Evolutionary conservation across 2,329 filamentous ascomycete genomes (phyloP), one percentile per base, ranked within the genome.

Genomic region (Phialemoniopsis sp.): DNA sequence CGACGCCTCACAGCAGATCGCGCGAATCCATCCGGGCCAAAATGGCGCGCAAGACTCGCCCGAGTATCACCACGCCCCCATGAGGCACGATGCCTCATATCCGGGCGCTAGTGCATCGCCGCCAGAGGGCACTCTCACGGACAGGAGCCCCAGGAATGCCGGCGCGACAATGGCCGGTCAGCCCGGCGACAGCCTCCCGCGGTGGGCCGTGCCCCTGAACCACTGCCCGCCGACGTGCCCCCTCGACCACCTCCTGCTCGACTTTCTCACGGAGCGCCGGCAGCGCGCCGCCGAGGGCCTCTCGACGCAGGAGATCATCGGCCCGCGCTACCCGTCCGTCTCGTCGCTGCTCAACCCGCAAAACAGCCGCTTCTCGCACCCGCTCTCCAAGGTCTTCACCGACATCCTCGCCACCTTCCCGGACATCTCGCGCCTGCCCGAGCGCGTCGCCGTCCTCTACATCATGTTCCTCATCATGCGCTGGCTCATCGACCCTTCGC

Each of bases 351-450:
- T 91, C 30, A 87, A 91, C 54, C 85, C 87, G 1, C 68, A 79
- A 31, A 72, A 73, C 37, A 73, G 70, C 44, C 67, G 67, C 8
- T 73, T 75, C 51, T 78, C 82, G 2, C 88, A 95, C 53, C 87
- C 87, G 1, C 69, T 95, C 2, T 91, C 87, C 7, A 87, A 87
- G 48, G 77, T 95, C 13, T 87, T 94, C 56, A 90, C 87, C 32
- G 88, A 94, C 58, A 89, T 95, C 42, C 69, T 95, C 10, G 73
- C 78, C 46, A 88, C 85, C n/a, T 94, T 95, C 51, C 87, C 89
- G 0, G 82, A 87, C 50, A 80, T 95, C 21, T 78, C 75, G 4
- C 74, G 72, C n/a, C 72, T 94, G 0, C 89, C 89, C 0, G 89
- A 95, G 62, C 84, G 87, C 52, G 80, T 94, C 0, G 89, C 85